phyloP scores from a whole-genome alignment of 139 green algal species.

The Chlorella vulgaris region DNA sequence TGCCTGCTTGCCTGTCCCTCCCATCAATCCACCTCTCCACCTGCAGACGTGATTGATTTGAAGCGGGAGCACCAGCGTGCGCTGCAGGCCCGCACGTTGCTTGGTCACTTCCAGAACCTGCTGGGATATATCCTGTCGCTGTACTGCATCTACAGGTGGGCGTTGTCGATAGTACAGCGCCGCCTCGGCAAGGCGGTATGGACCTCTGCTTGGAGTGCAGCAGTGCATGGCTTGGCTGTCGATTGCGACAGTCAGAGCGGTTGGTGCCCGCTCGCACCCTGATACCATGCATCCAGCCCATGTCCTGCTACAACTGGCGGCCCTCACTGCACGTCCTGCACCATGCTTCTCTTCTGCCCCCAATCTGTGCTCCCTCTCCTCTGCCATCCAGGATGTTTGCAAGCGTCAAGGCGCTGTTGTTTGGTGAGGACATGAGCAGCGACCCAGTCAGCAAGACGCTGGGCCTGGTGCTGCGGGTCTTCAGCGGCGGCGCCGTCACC shows the following conservation, averaged over 20 bases:
- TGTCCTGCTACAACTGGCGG: not conserved
- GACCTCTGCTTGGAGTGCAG: not conserved
- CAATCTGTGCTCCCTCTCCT: not conserved
- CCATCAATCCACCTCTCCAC: too few relatives aligned
- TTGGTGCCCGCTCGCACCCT: too few relatives aligned
- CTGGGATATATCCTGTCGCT: constrained; percentile 81
- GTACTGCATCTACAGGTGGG: constrained; percentile 76
- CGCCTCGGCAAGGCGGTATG: not conserved
- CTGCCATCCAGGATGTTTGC: constrained; percentile 70
- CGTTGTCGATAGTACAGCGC: too few relatives aligned
- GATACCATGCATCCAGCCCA: not conserved
- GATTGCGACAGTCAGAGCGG: too few relatives aligned
- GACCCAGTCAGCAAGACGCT: constrained; percentile 76
- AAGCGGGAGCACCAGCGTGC: constrained; percentile 69
- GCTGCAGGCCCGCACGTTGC: constrained; percentile 69
- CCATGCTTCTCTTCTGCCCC: not conserved
- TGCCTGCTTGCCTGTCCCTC: not conserved
- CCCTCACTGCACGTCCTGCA: not conserved
- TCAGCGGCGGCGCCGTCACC: constrained; percentile 60
- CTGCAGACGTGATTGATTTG: constrained; percentile 74
- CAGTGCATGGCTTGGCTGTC: too few relatives aligned
- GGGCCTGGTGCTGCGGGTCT: constrained; percentile 60
- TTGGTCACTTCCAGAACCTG: constrained; percentile 81
- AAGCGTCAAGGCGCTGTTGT: constrained; percentile 69
- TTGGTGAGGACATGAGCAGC: constrained; percentile 78